These are phyloP conservation scores for Boletus rubropictus DNA, from an alignment of 768 basidiomycete genomes.

Conservation along the genomic window DNA sequence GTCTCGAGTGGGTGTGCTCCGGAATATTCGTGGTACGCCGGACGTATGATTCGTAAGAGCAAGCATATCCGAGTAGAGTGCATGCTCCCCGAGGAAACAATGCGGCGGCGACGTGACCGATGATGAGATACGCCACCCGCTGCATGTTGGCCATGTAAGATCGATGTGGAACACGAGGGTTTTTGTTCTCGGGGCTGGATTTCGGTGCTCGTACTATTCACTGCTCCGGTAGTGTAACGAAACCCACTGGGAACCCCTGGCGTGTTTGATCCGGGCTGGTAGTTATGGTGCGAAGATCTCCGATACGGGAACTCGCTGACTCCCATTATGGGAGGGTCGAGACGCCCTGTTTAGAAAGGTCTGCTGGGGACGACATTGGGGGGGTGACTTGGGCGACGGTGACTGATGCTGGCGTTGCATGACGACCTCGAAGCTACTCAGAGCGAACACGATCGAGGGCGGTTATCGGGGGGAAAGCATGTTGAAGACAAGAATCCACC, in stretches of 20 bases:
- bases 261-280: neutral
- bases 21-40: constrained; percentile 17
- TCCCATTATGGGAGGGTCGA: constrained; percentile 9
- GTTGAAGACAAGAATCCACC: neutral
- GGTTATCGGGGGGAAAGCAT: constrained; percentile 6
- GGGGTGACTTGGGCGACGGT: neutral
- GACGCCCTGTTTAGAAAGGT: neutral
- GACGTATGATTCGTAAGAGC: neutral
- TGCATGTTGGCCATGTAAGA: neutral
- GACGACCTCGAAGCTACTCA: constrained; percentile 15
- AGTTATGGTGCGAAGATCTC: neutral
- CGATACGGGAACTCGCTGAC: neutral
- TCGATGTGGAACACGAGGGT: neutral
- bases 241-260: too few relatives aligned
- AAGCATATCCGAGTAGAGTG: neutral
- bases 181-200: neutral
- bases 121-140: constrained; percentile 1
- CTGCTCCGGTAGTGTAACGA: too few relatives aligned
- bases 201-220: too few relatives aligned
- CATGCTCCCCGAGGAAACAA: constrained; percentile 5
- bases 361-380: neutral
- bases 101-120: neutral
- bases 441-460: constrained; percentile 15
- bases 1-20: constrained; percentile 10
- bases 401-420: constrained; percentile 13